Base-by-base conservation (phyloP, 345 rosid species). In the Clarkia xantiana region DNA sequence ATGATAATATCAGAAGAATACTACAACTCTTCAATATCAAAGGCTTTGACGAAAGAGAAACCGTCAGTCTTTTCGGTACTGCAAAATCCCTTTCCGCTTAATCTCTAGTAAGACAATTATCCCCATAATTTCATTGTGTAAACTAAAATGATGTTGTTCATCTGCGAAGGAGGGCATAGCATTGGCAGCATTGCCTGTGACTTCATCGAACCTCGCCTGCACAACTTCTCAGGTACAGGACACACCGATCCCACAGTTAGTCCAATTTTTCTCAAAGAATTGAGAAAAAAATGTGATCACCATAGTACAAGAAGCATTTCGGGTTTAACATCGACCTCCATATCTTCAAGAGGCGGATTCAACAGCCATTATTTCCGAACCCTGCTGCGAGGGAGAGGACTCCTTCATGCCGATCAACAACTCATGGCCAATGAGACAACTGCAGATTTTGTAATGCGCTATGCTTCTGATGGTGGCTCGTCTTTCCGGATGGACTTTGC, bases 1-100 rank as follows among this genome's bases (percentile, higher is more conserved):
- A 52, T 13, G 70, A 57, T 38, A 61, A 67, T 45, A 49, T 76
- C 39, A 29, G 38, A 11, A 43, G 34, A 53, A 72, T 55, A 14
- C 71, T 76, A 42, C 44, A 45, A 40, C 64, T 72, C 15, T 76
- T 73, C 40, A 11, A 53, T 9, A 51, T 18, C 42, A 70, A 71
- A 63, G 78, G 76, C 41, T 76, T 76, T 52, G 60, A 42, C 45
- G 58, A 57, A 50, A 65, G 69, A 60, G 78, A 76, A 58, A 73
- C 71, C 17, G 76, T 77, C 68, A 52, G 54, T 58, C 76, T 73
- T 55, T 40, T 68, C 66, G 82, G 79, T 73, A 61, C 53, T 40
- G 18, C 16, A 23, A 4, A 14, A 13, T 25, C 17, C n/a, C 14
- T 20, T 16, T 2, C 16, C 34, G 3, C 36, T 9, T 46, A 36